Base-by-base conservation (phyloP, 306 rosid species). In the Rubus idaeus region DNA sequence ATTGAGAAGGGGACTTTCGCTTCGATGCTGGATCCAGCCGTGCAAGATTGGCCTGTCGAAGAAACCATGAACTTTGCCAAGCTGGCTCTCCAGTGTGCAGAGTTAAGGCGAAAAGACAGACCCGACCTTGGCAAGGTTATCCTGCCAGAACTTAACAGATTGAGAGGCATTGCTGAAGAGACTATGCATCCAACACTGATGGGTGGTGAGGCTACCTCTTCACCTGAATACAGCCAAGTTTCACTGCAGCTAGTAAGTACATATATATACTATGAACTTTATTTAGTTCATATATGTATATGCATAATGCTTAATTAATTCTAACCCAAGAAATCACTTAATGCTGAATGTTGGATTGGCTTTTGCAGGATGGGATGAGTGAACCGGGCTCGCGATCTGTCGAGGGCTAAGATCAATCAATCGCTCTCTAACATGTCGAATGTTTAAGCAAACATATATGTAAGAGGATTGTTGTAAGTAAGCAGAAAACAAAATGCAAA, bases 31-130 rank as follows among this genome's bases (percentile, higher is more conserved):
- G 98, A 94, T 84, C 92, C 93, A 55, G 26, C 83, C 4, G 90
- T 92, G 81, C 20, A 70, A 53, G 97, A 92, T 68, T 94, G 98
- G 98, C 98, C 98, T 12, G 5, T 81, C 17, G 91, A 90, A 50
- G 96, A 87, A 3, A 84, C 96, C 56, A 11, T 88, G 80, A 71
- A 18, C 12, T 83, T 92, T 11, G 98, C 97, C 53, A 86, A 86
- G 62, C 1, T 94, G 63, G 89, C 89, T n/a, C 77, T 94, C 40
- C 72, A 86, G 57, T 94, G 98, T 69, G 88, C 96, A 0, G 98
- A 94, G 85, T 71, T 94, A 41, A 80, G 98, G 71, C 50, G 97
- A 26, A 89, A 78, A 83, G 98, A 94, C 74, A 81, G 98, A 41
- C 98, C 97, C 3, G 98, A 94, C 79, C 98, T 94, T 64, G 87